phyloP scores from a whole-genome alignment of 176 grass and related monocot genomes.

The Triticum timopheevii region DNA sequence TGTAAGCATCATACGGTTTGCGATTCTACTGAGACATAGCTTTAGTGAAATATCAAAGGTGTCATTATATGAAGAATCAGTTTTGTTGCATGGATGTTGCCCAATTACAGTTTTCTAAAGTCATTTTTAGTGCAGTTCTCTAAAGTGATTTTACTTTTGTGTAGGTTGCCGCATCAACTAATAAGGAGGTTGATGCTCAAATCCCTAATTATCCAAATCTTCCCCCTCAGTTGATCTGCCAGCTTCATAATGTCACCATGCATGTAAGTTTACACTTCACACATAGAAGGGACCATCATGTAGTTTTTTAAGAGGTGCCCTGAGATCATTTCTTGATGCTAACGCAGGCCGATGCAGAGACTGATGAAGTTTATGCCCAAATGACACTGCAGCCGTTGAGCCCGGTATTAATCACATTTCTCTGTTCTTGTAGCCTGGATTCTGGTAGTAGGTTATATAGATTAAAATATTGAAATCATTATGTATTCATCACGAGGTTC shows the following conservation, averaged over 20 bases:
- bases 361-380: slow-evolving; percentile 98
- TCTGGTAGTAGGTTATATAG: neutral
- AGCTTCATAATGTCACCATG: slow-evolving; percentile 99
- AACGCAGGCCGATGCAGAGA: slow-evolving; percentile 83
- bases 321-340: slow-evolving; percentile 15
- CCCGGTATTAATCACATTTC: slow-evolving; percentile 47
- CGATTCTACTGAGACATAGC: neutral
- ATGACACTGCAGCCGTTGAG: slow-evolving; percentile 95
- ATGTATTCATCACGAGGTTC: slow-evolving; percentile 21
- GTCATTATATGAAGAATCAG: neutral
- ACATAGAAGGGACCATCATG: slow-evolving; percentile 22
- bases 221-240: slow-evolving; percentile 91
- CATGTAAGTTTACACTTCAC: slow-evolving; percentile 61
- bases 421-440: slow-evolving; percentile 16
- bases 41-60: neutral
- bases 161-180: slow-evolving; percentile 94
- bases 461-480: neutral
- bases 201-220: slow-evolving; percentile 96
- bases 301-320: slow-evolving; percentile 19
- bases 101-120: neutral
- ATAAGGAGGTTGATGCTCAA: slow-evolving; percentile 89
- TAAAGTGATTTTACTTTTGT: slow-evolving; percentile 14
- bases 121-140: slow-evolving; percentile 11
- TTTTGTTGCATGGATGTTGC: neutral
- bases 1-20: neutral